Base-by-base conservation (phyloP, 768 basidiomycete genomes). In the Tephrocybe sp. region DNA sequence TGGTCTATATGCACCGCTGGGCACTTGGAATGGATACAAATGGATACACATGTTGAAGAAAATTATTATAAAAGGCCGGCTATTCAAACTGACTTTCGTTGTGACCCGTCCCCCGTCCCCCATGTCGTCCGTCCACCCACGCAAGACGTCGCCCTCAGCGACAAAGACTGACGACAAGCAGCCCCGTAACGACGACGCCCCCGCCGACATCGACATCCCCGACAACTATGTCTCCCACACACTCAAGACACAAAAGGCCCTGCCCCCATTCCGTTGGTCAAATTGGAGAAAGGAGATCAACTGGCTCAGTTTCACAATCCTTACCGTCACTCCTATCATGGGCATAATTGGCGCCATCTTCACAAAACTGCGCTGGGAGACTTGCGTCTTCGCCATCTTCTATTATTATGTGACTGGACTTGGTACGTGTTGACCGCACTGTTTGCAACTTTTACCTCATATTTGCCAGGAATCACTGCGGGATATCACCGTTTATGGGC, bases 401-500 rank as follows among this genome's bases (percentile, higher is more conserved):
- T 72, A 72, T 59, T 71, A 70, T 57, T 69, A 59, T 54, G 59
- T 71, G 24, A 71, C 70, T 7, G 95, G 94, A 30, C 77, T 95
- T 13, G 92, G 90, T 83, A 64, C 57, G 79, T 73, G 40, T 19
- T 3, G 21, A 16, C 22, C 12, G 31, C 11, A n/a, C 22, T 12
- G 15, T 1, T 24, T 16, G 10, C 39, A 22, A 27, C 30, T 30
- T 16, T 25, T 47, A 18, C 44, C 45, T 13, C 38, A 22, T 21
- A 25, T 36, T 10, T 13, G 29, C 11, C 44, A 84, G 83, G 91
- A 21, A 91, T 94, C 52, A 93, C 91, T 0, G 91, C 90, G 9
- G 95, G 97, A 10, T 99, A 98, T 70, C 97, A 99, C 62, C 84
- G 97, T 49, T 79, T 98, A 0, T 99, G 94, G 94, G 91, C 97